Evolutionary conservation across 371 early-diverging fungal genomes (phyloP).

Genomic region (Fennellomyces sp.): DNA sequence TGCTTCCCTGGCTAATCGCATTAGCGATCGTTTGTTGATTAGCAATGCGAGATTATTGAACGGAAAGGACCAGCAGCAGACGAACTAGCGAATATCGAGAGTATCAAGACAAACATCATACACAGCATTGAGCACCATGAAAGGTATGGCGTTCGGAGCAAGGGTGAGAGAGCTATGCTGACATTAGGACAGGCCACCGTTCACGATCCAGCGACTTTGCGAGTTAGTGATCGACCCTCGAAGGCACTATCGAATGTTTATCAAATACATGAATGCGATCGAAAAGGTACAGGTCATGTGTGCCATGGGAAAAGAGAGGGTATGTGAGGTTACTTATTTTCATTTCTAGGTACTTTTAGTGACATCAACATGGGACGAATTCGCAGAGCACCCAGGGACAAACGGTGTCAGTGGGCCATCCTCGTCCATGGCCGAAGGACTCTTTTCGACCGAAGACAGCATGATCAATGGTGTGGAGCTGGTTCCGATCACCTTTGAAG

Average conservation of each 20-base stretch:
- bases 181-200: constrained; percentile 53
- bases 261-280: constrained; percentile 62
- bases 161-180: too few species aligned
- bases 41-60: constrained; percentile 39
- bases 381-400: constrained; percentile 14
- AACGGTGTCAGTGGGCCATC: constrained; percentile 9
- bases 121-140: constrained; percentile 30
- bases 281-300: constrained; percentile 53
- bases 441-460: constrained; percentile 6
- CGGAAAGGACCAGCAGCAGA: constrained; percentile 15
- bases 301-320: too few species aligned
- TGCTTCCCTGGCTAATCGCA: neutral
- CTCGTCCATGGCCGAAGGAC: neutral
- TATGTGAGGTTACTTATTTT: neutral
- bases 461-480: constrained; percentile 19
- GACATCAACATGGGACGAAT: constrained; percentile 43
- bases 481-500: constrained; percentile 24
- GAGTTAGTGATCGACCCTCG: constrained; percentile 52
- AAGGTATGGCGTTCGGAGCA: constrained; percentile 23
- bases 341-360: constrained; percentile 31
- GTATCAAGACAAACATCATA: constrained; percentile 23
- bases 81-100: constrained; percentile 17
- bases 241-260: constrained; percentile 52
- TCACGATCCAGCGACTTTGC: constrained; percentile 63
- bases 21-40: neutral